These are phyloP conservation scores for Prototheca cutis DNA, from an alignment of 163 green algal species.

Conservation along the genomic window DNA sequence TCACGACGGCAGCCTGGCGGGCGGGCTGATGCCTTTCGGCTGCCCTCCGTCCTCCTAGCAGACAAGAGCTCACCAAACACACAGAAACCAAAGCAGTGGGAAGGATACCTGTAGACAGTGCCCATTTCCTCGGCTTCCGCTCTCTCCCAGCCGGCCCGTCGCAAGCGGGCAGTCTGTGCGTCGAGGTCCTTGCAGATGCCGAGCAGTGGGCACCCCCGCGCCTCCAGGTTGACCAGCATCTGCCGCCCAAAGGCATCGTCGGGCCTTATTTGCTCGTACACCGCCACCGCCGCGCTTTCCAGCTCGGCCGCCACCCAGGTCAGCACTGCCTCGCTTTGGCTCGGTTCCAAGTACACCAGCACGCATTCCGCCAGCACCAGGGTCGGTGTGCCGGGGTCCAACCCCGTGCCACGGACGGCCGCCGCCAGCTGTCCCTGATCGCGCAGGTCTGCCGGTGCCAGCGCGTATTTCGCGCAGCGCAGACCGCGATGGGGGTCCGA, in stretches of 20 bases:
- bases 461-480: slow-evolving; percentile 37
- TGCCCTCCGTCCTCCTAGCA: too few relatives aligned
- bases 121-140: slow-evolving; percentile 23
- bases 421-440: slow-evolving; percentile 23
- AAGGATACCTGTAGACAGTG: not conserved
- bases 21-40: too few relatives aligned
- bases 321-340: slow-evolving; percentile 45
- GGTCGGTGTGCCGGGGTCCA: slow-evolving; percentile 62
- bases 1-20: too few relatives aligned
- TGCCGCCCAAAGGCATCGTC: slow-evolving; percentile 86
- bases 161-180: slow-evolving; percentile 47
- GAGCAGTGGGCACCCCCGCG: slow-evolving; percentile 69
- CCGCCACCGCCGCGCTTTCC: slow-evolving; percentile 28
- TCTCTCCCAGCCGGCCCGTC: slow-evolving; percentile 31
- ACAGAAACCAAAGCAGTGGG: too few relatives aligned
- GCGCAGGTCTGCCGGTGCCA: slow-evolving; percentile 60
- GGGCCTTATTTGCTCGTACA: slow-evolving; percentile 55
- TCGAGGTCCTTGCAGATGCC: slow-evolving; percentile 53
- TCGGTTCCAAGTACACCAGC: slow-evolving; percentile 84
- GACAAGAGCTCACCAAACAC: too few relatives aligned
- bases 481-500: too few relatives aligned
- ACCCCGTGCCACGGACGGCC: slow-evolving; percentile 35
- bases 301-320: slow-evolving; percentile 38
- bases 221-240: slow-evolving; percentile 84
- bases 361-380: slow-evolving; percentile 84